Evolutionary conservation across 192 early-diverging fungal genomes (phyloP).

Genomic region (Gigaspora rosea): DNA sequence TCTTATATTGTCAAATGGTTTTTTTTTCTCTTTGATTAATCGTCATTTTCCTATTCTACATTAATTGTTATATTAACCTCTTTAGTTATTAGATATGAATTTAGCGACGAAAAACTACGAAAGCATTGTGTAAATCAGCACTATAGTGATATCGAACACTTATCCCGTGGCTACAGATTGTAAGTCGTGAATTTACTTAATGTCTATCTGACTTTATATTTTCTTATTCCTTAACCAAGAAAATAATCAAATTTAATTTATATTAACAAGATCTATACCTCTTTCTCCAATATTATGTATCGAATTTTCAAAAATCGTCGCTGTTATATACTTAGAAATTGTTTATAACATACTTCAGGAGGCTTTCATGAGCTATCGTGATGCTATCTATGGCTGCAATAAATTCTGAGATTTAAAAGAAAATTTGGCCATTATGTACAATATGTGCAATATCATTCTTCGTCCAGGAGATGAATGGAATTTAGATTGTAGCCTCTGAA

Average conservation of each 20-base stretch:
- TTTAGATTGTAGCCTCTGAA: no score
- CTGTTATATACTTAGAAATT: no score
- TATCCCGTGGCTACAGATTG: conserved; percentile 62
- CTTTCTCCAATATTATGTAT: no score
- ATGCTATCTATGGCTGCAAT: no score
- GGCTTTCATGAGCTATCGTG: conserved; percentile 46
- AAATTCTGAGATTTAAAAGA: conserved; percentile 45
- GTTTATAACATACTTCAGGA: conserved; percentile 44
- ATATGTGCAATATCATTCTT: no score
- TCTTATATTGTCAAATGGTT: conserved; percentile 46
- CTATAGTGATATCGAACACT: conserved; percentile 61
- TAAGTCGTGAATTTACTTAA: neutral
- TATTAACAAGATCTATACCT: no score
- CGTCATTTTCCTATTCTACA: neutral
- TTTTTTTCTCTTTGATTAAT: neutral
- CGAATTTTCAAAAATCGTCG: no score
- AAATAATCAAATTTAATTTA: neutral
- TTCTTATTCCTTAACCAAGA: neutral
- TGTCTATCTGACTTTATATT: neutral
- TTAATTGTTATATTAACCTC: neutral
- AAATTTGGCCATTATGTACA: no score
- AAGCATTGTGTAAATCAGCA: conserved; percentile 45
- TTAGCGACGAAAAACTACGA: no score
- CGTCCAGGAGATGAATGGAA: no score
- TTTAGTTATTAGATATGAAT: neutral